Base-by-base conservation (phyloP, 176 grass and related monocot genomes). In the Poa pratensis region DNA sequence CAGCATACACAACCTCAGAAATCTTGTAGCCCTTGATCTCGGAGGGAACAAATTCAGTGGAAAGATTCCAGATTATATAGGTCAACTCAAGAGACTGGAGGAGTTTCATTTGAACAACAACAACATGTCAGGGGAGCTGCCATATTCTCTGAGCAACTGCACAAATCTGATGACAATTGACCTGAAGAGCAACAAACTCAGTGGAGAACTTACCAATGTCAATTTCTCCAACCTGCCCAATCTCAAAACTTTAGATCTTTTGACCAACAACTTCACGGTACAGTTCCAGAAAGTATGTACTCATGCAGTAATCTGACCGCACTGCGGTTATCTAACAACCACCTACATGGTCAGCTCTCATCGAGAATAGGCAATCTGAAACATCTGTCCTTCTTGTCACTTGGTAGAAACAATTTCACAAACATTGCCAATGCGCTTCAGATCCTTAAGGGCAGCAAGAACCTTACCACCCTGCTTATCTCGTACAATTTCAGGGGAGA, bases 231-330 rank as follows among this genome's bases (percentile, higher is more conserved):
- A 48, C 13, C 42, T 90, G 27, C 48, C 65, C 45, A 87, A 90
- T 79, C 39, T 90, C 45, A 67, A 9, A 64, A 58, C 5, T 5
- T 39, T 91, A 22, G 89, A 91, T 48, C 69, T 87, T 19, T 19
- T 45, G 34, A 2, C 0, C 4, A 91, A 87, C 62, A 75, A 59
- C 42, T 91, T 91, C 46, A 84, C 27, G 80, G 85, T 1, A 57
- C 9, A 37, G 75, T 91, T n/a, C 89, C 89, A 52, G 66, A 87
- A 48, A 87, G 75, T 69, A 88, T 91, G 2, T 91, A 91, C 48
- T 58, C 75, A 16, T 91, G 85, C 75, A 69, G 28, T 42, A 87
- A 71, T 15, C 67, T 88, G 23, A 84, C 15, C 14, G 74, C 89
- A 5, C 51, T 91, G 15, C 57, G 85, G 0, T 51, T 88, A 51